Base-by-base conservation (phyloP, 176 grass and related monocot species). In the Echinochloa phyllopogon region DNA sequence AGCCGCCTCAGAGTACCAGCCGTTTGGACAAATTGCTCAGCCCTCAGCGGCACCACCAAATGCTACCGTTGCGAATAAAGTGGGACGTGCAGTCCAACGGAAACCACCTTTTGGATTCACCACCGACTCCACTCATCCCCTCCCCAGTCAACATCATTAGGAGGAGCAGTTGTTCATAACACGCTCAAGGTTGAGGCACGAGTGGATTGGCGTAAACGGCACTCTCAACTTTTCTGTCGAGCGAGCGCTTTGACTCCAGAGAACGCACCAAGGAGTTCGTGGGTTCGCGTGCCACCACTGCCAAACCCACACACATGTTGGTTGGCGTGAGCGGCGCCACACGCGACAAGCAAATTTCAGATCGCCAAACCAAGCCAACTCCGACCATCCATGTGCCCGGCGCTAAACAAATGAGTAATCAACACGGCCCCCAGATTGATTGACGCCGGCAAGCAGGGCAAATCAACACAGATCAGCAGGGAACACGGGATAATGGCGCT, bases 161-260 rank as follows among this genome's bases (percentile, higher is more conserved):
- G 43, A 65, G 70, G 1, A 75, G 72, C 72, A 75, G 16, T 52
- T 33, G 14, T 57, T 21, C 36, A 65, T 29, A 33, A 10, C 64
- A 72, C 4, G 1, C 37, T 17, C 53, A 33, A 2, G 6, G 8
- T 11, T 44, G 10, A 12, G 10, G 49, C 2, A 6, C 4, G 45
- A 27, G 78, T 23, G 82, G 70, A 8, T 70, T 82, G 56, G 77
- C 88, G 83, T 86, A 69, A 50, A 89, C 83, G 83, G 12, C 77
- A 89, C 76, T 62, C 69, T 20, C 40, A 6, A 17, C 61, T 67
- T 81, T 24, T 57, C 50, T 41, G 65, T 29, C 38, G 20, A 89
- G 65, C 72, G 48, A n/a, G 72, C 72, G 43, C 43, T 66, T 66
- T 59, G 76, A 89, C 87, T 48, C 81, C 23, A 7, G 61, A 3